Conservation (phyloP, 2,329 filamentous ascomycete genomes). For the Aspergillus novofumigatus region DNA sequence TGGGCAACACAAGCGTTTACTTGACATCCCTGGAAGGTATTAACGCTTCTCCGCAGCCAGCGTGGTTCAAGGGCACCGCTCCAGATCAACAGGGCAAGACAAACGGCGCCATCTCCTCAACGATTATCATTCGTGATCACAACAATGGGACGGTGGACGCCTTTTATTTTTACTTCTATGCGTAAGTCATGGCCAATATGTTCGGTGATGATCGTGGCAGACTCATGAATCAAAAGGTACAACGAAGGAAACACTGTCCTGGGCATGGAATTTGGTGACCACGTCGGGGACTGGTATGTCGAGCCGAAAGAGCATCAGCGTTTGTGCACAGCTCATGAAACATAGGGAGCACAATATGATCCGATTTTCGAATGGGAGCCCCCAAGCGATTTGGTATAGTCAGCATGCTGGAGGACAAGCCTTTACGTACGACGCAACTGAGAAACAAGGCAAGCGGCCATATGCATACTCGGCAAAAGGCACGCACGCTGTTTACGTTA, state of each 20-base stretch:
- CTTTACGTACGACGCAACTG: conserved; percentile 54
- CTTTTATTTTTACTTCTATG: conserved; percentile 62
- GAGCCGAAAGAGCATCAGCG: background rate
- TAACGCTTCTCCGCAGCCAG: conserved; percentile 36
- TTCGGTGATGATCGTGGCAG: background rate
- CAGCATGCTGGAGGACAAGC: conserved; percentile 62
- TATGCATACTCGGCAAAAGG: conserved; percentile 58
- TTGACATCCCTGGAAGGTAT: conserved; percentile 49
- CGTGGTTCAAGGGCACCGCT: conserved; percentile 50
- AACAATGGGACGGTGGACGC: conserved; percentile 51
- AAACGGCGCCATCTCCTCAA: conserved; percentile 45
- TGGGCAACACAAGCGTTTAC: conserved; percentile 45
- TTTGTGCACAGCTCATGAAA: background rate
- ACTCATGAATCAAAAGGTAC: conserved; percentile 30
- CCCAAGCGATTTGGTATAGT: conserved; percentile 57
- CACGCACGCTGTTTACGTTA: conserved; percentile 63
- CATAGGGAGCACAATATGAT: conserved; percentile 63
- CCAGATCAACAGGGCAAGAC: conserved; percentile 52
- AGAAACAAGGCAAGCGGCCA: conserved; percentile 53
- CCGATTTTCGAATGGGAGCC: conserved; percentile 55
- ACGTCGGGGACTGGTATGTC: conserved; percentile 59
- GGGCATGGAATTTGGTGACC: conserved; percentile 51
- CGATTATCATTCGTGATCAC: conserved; percentile 57
- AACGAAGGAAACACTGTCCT: conserved; percentile 52
- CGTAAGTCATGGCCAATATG: conserved; percentile 29